phyloP scores from a whole-genome alignment of 371 early-diverging fungal genomes.

The Mucor indicus region DNA sequence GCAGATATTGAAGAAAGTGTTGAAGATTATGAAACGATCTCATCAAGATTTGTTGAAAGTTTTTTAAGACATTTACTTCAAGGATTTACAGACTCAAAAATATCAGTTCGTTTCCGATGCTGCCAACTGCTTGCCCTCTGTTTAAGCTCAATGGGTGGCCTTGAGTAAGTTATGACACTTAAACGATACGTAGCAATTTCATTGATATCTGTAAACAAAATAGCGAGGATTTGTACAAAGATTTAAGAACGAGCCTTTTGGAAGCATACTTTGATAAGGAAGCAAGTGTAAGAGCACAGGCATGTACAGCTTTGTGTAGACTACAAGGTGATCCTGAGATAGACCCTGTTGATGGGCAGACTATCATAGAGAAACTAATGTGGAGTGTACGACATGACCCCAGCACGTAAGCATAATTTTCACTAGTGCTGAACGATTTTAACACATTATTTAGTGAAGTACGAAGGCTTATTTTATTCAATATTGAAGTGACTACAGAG shows the following conservation, averaged over 20 bases:
- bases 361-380: slow-evolving; percentile 64
- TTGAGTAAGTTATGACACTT: slow-evolving; percentile 62
- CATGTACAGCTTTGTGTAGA: slow-evolving; percentile 76
- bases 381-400: slow-evolving; percentile 71
- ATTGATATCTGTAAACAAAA: background rate
- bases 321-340: slow-evolving; percentile 65
- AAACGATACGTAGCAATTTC: too few species aligned
- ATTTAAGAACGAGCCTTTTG: slow-evolving; percentile 61
- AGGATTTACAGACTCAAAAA: slow-evolving; percentile 75
- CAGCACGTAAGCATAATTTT: slow-evolving; percentile 75
- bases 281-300: slow-evolving; percentile 73
- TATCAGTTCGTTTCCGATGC: slow-evolving; percentile 70
- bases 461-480: slow-evolving; percentile 77
- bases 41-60: slow-evolving; percentile 70
- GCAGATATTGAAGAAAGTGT: too few species aligned
- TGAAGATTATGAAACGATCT: slow-evolving; percentile 54
- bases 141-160: slow-evolving; percentile 73
- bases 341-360: slow-evolving; percentile 54
- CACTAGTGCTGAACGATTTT: too few species aligned
- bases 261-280: slow-evolving; percentile 84
- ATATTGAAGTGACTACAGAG: slow-evolving; percentile 61
- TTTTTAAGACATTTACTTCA: slow-evolving; percentile 67
- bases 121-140: slow-evolving; percentile 78
- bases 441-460: slow-evolving; percentile 86
- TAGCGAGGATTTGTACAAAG: slow-evolving; percentile 75